Evolutionary conservation across 2,329 filamentous ascomycete species (phyloP), one percentile per base, ranked within the genome.

Genomic region (Cryphonectria parasitica): DNA sequence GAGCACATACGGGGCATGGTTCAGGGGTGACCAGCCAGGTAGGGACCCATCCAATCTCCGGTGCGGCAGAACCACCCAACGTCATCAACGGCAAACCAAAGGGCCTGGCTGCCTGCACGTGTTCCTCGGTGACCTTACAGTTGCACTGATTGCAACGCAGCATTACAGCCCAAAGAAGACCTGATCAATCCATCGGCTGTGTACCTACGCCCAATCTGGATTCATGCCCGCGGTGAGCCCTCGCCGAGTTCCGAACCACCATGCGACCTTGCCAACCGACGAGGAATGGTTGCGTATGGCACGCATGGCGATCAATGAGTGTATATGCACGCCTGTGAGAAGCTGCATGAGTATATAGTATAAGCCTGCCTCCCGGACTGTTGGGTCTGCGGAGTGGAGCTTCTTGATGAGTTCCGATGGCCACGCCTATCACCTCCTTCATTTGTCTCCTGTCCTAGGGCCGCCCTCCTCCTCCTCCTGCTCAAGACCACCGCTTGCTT

Each of bases 231-330:
- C 62, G 64, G 67, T 52, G 63, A 67, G 19, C 54, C 43, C 52
- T 72, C 68, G 65, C 64, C 68, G 64, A 63, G 25, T 68, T 34
- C 71, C 65, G 68, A 66, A 28, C 66, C 61, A 39, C 67, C 64
- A 68, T 67, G 61, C 54, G 28, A 28, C 45, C 31, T 64, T 56
- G 58, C 31, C 31, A 25, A 39, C 36, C 58, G 39, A 62, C 64
- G 39, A 54, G n/a, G 52, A 63, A 5, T 22, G 56, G 3, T 31
- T 31, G 56, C 13, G 15, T 11, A 28, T 19, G 31, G 34, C 36
- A 60, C 66, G 64, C 63, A 67, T 41, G 28, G 45, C 54, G 49
- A 61, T 49, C 45, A 49, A 19, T 8, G 22, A 10, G 8, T 49
- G 45, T n/a, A 8, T 49, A n/a, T 41, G 64, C n/a, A 28, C 58